Conservation (phyloP, 2,329 filamentous ascomycete genomes). For the Aspergillus ustus region DNA sequence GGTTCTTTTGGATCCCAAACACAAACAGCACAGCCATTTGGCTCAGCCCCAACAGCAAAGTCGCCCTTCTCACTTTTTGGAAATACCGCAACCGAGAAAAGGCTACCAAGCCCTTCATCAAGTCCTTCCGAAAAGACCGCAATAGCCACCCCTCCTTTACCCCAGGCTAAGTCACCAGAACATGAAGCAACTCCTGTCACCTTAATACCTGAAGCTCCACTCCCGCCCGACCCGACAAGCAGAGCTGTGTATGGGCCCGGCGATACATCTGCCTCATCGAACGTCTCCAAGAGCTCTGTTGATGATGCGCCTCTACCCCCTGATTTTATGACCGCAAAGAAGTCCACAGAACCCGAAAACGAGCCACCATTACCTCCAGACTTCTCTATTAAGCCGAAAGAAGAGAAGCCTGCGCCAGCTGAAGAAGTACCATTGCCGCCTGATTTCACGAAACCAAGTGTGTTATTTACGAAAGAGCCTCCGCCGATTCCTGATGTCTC, state of each 20-base stretch:
- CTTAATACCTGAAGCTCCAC: slow-evolving; percentile 34
- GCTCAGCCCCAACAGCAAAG: slow-evolving; percentile 32
- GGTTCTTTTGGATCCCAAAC: slow-evolving; percentile 36
- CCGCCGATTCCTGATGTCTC: slow-evolving; percentile 42
- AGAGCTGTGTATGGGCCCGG: slow-evolving; percentile 51
- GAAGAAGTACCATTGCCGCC: slow-evolving; percentile 33
- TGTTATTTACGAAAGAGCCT: slow-evolving; percentile 26
- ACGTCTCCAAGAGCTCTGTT: slow-evolving; percentile 45
- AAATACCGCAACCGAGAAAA: slow-evolving; percentile 27
- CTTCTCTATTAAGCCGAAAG: slow-evolving; percentile 19
- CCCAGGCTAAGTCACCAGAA: slow-evolving; percentile 38
- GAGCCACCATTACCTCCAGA: slow-evolving; percentile 33
- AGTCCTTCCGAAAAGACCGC: slow-evolving; percentile 40
- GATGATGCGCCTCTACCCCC: slow-evolving; percentile 47
- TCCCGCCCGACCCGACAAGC: slow-evolving; percentile 55
- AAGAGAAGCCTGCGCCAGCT: slow-evolving; percentile 9
- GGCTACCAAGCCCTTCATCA: slow-evolving; percentile 35
- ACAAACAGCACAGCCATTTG: slow-evolving; percentile 30
- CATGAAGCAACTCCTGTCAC: slow-evolving; percentile 36
- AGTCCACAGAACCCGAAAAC: slow-evolving; percentile 21
- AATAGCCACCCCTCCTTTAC: slow-evolving; percentile 35
- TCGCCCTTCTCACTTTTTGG: slow-evolving; percentile 39
- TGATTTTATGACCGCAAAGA: slow-evolving; percentile 32
- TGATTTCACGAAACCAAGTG: slow-evolving; percentile 31
- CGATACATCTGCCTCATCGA: slow-evolving; percentile 54